Evolutionary conservation across 257 asterid species (phyloP).

Genomic region (Lycium barbarum): DNA sequence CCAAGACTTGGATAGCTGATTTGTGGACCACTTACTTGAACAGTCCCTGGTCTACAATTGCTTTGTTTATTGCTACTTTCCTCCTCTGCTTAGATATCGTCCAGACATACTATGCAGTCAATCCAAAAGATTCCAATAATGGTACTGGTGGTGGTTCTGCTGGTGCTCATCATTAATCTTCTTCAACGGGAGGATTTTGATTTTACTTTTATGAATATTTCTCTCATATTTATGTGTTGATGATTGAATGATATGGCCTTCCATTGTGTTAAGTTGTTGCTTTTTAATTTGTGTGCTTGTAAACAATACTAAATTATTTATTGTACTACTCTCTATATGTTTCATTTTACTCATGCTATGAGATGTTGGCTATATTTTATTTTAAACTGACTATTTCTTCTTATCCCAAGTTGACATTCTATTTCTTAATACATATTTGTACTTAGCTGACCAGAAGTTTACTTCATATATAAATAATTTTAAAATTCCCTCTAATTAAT

Average conservation of each 20-base stretch:
- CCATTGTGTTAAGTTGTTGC: not conserved
- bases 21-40: not conserved
- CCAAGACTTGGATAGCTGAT: slow-evolving; percentile 27
- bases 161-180: no score
- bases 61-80: not conserved
- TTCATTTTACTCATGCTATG: no score
- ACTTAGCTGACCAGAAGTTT: no score
- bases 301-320: not conserved
- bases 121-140: no score
- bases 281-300: not conserved
- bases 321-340: not conserved
- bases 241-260: not conserved
- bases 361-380: no score
- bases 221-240: not conserved
- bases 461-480: no score
- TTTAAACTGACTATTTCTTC: no score
- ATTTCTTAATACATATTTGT: no score
- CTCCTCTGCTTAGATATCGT: not conserved
- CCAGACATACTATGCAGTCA: not conserved
- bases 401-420: no score
- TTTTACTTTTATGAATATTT: not conserved
- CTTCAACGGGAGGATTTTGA: not conserved
- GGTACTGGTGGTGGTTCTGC: not conserved
- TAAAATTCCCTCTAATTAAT: no score
- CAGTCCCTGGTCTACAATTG: slow-evolving; percentile 27